Percentiles rank a stretch among this genome's conserved stretches.
Conservation (phyloP, 768 basidiomycete genomes). For the Daedaleopsis nitida region DNA sequence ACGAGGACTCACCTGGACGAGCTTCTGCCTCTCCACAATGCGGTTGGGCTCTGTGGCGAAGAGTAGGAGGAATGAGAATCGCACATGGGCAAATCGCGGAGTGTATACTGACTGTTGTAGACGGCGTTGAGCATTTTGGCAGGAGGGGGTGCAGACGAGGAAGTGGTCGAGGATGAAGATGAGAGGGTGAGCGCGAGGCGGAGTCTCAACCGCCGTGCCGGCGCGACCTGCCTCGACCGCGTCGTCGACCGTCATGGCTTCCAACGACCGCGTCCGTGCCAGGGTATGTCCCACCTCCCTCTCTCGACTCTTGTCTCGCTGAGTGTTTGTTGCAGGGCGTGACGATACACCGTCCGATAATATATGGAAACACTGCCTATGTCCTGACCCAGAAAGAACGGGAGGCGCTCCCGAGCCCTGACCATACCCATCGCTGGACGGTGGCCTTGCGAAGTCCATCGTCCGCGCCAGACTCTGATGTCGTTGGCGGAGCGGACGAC, state of each 20-base stretch:
- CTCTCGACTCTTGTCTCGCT: constrained; percentile 14
- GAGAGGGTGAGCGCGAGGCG: constrained; percentile 20
- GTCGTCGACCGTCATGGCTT: constrained; percentile 42
- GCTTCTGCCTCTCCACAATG: constrained; percentile 65
- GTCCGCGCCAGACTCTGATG: constrained; percentile 67
- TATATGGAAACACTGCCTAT: constrained; percentile 92
- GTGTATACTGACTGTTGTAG: constrained; percentile 57
- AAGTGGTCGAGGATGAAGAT: constrained; percentile 34
- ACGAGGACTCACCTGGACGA: constrained; percentile 55
- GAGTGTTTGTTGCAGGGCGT: constrained; percentile 58
- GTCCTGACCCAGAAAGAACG: constrained; percentile 77
- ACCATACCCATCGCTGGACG: constrained; percentile 97
- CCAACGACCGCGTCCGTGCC: constrained; percentile 76
- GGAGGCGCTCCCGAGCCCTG: constrained; percentile 52
- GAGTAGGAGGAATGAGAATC: constrained; percentile 12
- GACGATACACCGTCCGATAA: constrained; percentile 85
- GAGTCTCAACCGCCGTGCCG: constrained; percentile 36
- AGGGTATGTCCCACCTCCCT: constrained; percentile 55
- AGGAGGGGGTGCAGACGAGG: constrained; percentile 42
- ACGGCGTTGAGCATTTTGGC: constrained; percentile 59
- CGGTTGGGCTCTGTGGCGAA: constrained; percentile 56
- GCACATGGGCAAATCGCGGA: neutral
- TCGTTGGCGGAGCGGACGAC: constrained; percentile 90
- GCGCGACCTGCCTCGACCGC: constrained; percentile 42
- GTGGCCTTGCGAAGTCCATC: constrained; percentile 91